Base-by-base conservation (phyloP, 768 basidiomycete genomes). In the Mycena vitilis region DNA sequence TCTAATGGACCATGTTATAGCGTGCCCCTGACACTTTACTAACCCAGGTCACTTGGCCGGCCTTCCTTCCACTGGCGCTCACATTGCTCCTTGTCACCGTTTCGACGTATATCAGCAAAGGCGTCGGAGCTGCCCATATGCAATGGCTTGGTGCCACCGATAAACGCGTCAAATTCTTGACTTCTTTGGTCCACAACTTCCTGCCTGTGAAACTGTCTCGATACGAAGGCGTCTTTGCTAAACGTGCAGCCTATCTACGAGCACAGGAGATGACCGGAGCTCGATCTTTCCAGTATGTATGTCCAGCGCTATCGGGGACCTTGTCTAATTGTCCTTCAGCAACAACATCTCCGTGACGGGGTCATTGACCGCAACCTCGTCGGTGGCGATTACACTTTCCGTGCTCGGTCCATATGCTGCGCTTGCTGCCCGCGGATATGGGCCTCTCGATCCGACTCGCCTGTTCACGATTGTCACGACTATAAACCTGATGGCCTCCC, bases 391-490 rank as follows among this genome's bases (percentile, higher is more conserved):
- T 11, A 70, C 48, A 4, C 64, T 70, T 6, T 20, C 60, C 4
- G 69, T 70, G 1, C 54, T 70, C 6, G 69, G 69, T 12, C 69
- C 69, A 2, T 70, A 70, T 40, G 60, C 60, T 8, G 69, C 45
- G 16, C 47, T 70, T 6, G 63, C 55, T 5, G 38, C 69, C 25
- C 52, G 30, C 7, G n/a, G n/a, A n/a, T 64, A 62, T 15, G 38
- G 40, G 0, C 16, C 64, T 0, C 55, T 70, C 12, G 55, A 70
- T 44, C 64, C 69, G 2, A 6, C 45, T 2, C 63, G 69, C 5
- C 4, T 69, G 7, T 69, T 69, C 59, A 69, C 68, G 0, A 63
- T 70, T 30, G 63, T 62, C 4, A 25, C 59, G 2, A 65, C 55
- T 2, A 6, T 70, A 6, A 70, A 65, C 36, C 47, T 70, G 0